Evolutionary conservation across 2,329 filamentous ascomycete species (phyloP).

Genomic region (Ophiocordyceps camponoti-saundersi): DNA sequence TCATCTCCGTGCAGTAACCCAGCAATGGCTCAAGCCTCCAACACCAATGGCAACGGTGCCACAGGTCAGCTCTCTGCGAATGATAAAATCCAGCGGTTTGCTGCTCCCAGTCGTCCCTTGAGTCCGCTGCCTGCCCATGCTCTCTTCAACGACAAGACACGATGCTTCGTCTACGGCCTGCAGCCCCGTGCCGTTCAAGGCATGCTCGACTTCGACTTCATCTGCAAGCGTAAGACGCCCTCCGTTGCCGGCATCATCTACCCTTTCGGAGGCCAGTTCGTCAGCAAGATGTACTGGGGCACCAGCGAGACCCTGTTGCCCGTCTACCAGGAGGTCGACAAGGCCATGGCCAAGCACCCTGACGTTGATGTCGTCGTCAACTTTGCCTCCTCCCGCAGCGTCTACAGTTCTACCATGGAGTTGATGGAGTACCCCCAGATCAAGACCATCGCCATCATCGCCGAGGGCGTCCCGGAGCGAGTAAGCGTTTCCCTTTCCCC

Average conservation of each 20-base stretch:
- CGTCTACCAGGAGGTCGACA: slow-evolving; percentile 86
- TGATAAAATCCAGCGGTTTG: slow-evolving; percentile 97
- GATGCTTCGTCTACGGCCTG: slow-evolving; percentile 99
- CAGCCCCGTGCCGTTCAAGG: slow-evolving; percentile 86
- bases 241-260: slow-evolving; percentile 99
- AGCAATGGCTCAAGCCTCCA: slow-evolving; percentile 33
- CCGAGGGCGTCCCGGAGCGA: slow-evolving; percentile 95
- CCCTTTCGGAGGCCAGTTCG: slow-evolving; percentile 98
- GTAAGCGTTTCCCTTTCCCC: slow-evolving; percentile 34
- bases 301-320: slow-evolving; percentile 97
- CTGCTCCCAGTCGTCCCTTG: slow-evolving; percentile 77
- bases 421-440: slow-evolving; percentile 94
- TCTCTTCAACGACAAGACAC: slow-evolving; percentile 97
- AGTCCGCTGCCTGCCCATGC: slow-evolving; percentile 78
- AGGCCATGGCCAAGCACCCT: slow-evolving; percentile 89
- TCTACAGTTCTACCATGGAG: slow-evolving; percentile 98
- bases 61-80: slow-evolving; percentile 56
- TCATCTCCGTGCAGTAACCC: not conserved
- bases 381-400: slow-evolving; percentile 96
- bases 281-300: slow-evolving; percentile 99
- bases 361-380: slow-evolving; percentile 98
- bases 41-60: slow-evolving; percentile 32
- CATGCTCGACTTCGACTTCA: slow-evolving; percentile 99
- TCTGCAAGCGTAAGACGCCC: slow-evolving; percentile 94
- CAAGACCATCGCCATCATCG: slow-evolving; percentile 98